Evolutionary conservation across 768 basidiomycete genomes (phyloP), one percentile per base, ranked within the genome.

Genomic region (Russula virescens): DNA sequence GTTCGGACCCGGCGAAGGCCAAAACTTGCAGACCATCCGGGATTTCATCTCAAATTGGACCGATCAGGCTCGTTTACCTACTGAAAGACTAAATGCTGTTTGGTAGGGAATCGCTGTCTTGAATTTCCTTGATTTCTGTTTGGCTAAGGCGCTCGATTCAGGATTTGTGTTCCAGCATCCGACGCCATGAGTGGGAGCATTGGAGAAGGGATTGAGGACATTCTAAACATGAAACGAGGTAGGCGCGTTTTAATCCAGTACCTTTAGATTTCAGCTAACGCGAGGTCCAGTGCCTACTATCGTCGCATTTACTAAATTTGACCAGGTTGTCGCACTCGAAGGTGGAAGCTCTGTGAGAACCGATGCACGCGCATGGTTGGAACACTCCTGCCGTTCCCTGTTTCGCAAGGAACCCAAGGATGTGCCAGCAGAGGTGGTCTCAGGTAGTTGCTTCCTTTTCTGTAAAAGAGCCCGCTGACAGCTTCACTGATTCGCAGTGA

Each of bases 291-390:
- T 28, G n/a, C 57, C 47, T 25, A 23, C 48, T 8, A 7, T 58
- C n/a, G 47, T 58, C 38, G 57, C 25, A 4, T 40, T 58, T 49
- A 58, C 57, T 9, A 48, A 49, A 26, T 58, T 38, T 25, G 46
- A 58, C 35, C 10, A 18, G 19, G 3, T 5, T 40, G 23, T 35
- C n/a, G 18, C 28, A 13, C 25, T 31, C 28, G 26, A 31, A 9
- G 21, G 51, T 23, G 51, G 34, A 35, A 13, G 21, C 14, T 18
- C 23, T 4, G 16, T 25, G 5, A 56, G 55, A 42, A 16, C 42
- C n/a, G n/a, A 4, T 6, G 57, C 57, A 11, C 23, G 38, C 3
- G 18, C 18, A 26, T 35, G 38, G 19, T 58, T 19, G 35, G 35
- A 49, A n/a, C 13, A 49, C 35, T 26, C 19, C 35, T 49, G 47